phyloP scores from a whole-genome alignment of 164 flowering plant species.

The Vitis labrusca region DNA sequence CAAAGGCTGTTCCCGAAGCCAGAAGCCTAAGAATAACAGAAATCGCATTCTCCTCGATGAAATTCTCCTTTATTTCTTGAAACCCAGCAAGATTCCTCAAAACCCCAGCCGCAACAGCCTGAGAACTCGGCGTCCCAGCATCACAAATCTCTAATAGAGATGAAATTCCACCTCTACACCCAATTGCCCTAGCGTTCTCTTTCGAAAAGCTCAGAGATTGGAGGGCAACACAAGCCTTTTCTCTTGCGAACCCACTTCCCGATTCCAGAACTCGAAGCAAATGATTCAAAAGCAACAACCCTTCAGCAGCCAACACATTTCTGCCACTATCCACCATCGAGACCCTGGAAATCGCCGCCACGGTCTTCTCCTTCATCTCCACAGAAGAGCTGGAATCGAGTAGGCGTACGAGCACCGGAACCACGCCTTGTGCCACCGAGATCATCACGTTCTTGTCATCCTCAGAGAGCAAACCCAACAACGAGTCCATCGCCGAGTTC shows the following conservation, averaged over 20 bases:
- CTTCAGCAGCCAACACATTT: slow-evolving; percentile 71
- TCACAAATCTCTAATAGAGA: slow-evolving; percentile 77
- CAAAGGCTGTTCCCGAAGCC: slow-evolving; percentile 60
- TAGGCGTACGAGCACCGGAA: slow-evolving; percentile 65
- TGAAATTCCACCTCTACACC: slow-evolving; percentile 74
- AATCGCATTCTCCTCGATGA: slow-evolving; percentile 70
- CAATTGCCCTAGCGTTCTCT: slow-evolving; percentile 85
- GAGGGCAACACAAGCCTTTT: slow-evolving; percentile 72
- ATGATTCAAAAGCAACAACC: slow-evolving; percentile 66
- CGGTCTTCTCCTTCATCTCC: slow-evolving; percentile 74
- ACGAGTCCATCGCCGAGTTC: slow-evolving; percentile 61
- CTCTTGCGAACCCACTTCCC: slow-evolving; percentile 79
- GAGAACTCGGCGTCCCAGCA: slow-evolving; percentile 75
- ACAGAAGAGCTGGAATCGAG: slow-evolving; percentile 56
- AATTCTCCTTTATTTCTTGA: slow-evolving; percentile 55
- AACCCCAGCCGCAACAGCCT: slow-evolving; percentile 78
- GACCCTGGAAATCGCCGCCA: slow-evolving; percentile 70
- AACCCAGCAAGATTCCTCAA: slow-evolving; percentile 67
- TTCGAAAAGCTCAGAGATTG: slow-evolving; percentile 59
- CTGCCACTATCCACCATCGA: slow-evolving; percentile 70
- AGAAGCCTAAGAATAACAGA: slow-evolving; percentile 51
- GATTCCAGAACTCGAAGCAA: slow-evolving; percentile 76
- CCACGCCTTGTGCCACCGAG: slow-evolving; percentile 81
- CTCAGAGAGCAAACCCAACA: slow-evolving; percentile 50
- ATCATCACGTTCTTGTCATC: slow-evolving; percentile 87